Base-by-base conservation (phyloP, 2,329 filamentous ascomycete genomes). In the Biscogniauxia sp. region DNA sequence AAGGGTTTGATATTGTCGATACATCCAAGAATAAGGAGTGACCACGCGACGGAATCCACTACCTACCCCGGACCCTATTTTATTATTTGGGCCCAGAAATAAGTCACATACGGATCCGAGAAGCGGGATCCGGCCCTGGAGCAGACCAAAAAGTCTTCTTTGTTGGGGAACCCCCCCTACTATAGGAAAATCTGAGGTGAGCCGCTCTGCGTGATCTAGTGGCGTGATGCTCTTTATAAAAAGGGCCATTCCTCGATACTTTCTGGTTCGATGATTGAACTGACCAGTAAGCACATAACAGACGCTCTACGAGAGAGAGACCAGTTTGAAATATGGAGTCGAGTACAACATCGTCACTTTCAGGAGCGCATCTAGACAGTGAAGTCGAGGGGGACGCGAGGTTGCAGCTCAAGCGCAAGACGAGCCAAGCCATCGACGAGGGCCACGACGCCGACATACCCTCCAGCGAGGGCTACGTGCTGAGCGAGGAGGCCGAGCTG, bases 361-460 rank as follows among this genome's bases (percentile, higher is more conserved):
- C 59, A 17, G 54, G 53, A 25, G 61, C 58, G 50, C 62, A 64
- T 20, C 51, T 54, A 25, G 65, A 64, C 26, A 60, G 60, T 4
- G 63, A 64, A n/a, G 37, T 19, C 20, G 60, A 68, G 17, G 50
- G 17, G 8, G 65, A 63, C 25, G 51, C 60, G 54, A 54, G 57
- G 23, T 25, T 64, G 15, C 56, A 66, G 52, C 62, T 73, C 11
- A 61, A 67, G 58, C 66, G 68, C 49, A 78, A 73, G 61, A 73
- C 73, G n/a, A 73, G 68, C 25, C 75, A 78, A 59, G 79, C 79
- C 13, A 64, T 74, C 5, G 78, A 77, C 54, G 79, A 81, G 59
- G 79, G 79, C 6, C 79, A 82, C 64, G 79, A 82, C 57, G 80
- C 80, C 54, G 80, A 82, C 58, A 81, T 79, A 11, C 80, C 80